Percentiles rank a stretch among this genome's conserved stretches.
Evolutionary conservation across 2,329 filamentous ascomycete genomes (phyloP).

Genomic region (Colletotrichum filicis): DNA sequence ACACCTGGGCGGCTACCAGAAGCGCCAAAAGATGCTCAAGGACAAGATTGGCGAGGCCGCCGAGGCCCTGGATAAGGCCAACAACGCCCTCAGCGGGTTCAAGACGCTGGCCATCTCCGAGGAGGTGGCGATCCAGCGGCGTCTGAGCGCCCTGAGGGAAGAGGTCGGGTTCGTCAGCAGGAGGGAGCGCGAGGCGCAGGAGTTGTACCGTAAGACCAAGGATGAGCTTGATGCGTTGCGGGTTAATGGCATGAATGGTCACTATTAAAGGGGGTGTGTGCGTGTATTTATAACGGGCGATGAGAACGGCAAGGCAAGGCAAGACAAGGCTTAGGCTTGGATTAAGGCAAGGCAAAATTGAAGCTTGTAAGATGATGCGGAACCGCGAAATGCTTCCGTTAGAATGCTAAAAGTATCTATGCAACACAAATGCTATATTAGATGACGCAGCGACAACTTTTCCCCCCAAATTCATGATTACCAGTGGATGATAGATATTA

Average conservation of each 20-base stretch:
- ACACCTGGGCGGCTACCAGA: slow-evolving; percentile 90
- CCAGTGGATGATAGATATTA: not conserved
- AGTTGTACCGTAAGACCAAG: slow-evolving; percentile 79
- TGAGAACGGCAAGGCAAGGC: slow-evolving; percentile 4
- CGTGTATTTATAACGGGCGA: slow-evolving; percentile 9
- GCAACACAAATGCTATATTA: slow-evolving; percentile 9
- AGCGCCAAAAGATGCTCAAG: slow-evolving; percentile 82
- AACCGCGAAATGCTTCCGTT: not conserved
- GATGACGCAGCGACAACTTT: not conserved
- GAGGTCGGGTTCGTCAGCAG: slow-evolving; percentile 84
- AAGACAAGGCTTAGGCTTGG: not conserved
- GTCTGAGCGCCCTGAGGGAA: slow-evolving; percentile 81
- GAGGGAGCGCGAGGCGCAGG: slow-evolving; percentile 90
- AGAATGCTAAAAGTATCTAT: not conserved
- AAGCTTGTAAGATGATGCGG: slow-evolving; percentile 22
- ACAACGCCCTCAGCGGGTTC: slow-evolving; percentile 78
- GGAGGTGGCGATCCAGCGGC: slow-evolving; percentile 76
- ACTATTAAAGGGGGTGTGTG: slow-evolving; percentile 1
- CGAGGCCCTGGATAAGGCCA: slow-evolving; percentile 79
- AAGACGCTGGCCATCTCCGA: slow-evolving; percentile 82
- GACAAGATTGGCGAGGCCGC: slow-evolving; percentile 83
- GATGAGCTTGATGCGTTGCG: slow-evolving; percentile 79
- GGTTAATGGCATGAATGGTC: slow-evolving; percentile 43
- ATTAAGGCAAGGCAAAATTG: slow-evolving; percentile 11
- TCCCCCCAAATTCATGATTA: no score